Base-by-base conservation (phyloP, 2,329 filamentous ascomycete species). In the Penicillium decumbens region DNA sequence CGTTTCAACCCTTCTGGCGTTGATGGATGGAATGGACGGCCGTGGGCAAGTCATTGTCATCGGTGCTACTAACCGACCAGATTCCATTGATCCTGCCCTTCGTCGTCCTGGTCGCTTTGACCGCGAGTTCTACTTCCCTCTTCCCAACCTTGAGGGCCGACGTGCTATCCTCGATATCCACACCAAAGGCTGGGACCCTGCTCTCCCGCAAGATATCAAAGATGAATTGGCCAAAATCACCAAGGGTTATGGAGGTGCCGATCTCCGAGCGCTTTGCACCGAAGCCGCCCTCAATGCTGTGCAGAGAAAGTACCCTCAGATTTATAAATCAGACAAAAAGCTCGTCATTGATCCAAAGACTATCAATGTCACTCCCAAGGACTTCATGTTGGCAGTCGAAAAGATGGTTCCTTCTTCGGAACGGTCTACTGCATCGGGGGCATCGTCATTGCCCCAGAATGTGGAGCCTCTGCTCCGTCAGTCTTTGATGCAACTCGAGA, bases 11-110 rank as follows among this genome's bases (percentile, higher is more conserved):
- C 74, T 96, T n/a, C 76, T 96, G 51, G 91, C 91, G 0, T 73
- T 96, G 62, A 96, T 96, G 91, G 91, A 96, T 69, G 91, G 91
- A 55, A 96, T 96, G 91, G 92, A 96, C 64, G 91, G 90, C n/a
- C 85, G 91, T 67, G 92, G 92, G 27, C 93, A 98, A 70, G 93
- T 98, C 53, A 95, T 98, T 66, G 91, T 98, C 30, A 97, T 98
- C 63, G 93, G 93, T 58, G 93, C 93, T n/a, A 98, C 92, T 50
- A 98, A 98, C 68, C 84, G 92, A 57, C 92, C 93, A 0, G 92
- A 97, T 70, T 95, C 93, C 45, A 91, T 98, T 54, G 92, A 98
- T 68, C 92, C 92, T 58, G 92, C 92, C n/a, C 79, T 98, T 50
- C 86, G 93, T 53, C 85, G 92, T 43, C 92, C 93, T 18, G 95